These are phyloP conservation scores for Artemisia argyi DNA, from an alignment of 129 eudicot species.

Conservation along the genomic window DNA sequence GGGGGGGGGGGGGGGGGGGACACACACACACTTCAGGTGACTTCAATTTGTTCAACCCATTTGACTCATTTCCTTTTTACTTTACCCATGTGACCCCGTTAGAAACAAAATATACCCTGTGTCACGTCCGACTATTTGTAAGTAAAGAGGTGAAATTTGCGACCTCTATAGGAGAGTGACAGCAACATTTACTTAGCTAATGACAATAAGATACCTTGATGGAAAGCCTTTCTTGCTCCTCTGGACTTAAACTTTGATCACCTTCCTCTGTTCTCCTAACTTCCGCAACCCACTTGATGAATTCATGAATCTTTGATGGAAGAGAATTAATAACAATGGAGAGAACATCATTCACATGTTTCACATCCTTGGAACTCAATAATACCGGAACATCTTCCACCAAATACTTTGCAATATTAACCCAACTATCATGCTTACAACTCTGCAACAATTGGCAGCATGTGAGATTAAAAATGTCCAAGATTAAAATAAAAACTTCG, in stretches of 20 bases:
- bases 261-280: conserved; percentile 84
- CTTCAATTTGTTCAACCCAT: background rate
- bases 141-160: background rate
- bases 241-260: conserved; percentile 67
- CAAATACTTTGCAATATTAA: conserved; percentile 71
- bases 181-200: background rate
- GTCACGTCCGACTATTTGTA: background rate
- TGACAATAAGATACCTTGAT: conserved; percentile 51
- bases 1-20: no score
- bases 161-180: no score
- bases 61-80: background rate
- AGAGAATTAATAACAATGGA: conserved; percentile 63
- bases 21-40: background rate
- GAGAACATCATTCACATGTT: conserved; percentile 58
- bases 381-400: conserved; percentile 88
- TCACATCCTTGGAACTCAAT: conserved; percentile 50
- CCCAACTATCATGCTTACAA: conserved; percentile 97
- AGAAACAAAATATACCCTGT: background rate
- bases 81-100: background rate
- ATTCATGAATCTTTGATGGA: conserved; percentile 80
- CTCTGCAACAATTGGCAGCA: conserved; percentile 50
- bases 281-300: conserved; percentile 97
- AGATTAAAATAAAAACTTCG: conserved; percentile 2
- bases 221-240: conserved; percentile 75
- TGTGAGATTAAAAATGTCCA: conserved; percentile 16